Base-by-base conservation (phyloP, 176 grass and related monocot genomes). In the Oryza meridionalis region DNA sequence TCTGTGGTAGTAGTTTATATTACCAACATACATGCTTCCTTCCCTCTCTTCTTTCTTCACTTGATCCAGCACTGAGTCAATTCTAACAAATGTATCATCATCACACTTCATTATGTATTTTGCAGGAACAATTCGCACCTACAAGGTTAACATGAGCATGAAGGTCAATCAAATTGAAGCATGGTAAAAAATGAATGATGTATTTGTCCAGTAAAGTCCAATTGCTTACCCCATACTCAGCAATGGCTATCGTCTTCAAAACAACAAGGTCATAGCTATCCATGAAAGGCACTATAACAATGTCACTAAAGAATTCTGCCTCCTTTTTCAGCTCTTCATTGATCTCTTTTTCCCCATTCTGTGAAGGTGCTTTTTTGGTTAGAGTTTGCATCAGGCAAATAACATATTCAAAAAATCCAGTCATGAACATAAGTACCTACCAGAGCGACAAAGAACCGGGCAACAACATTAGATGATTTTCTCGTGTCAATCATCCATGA, bases 61-160 rank as follows among this genome's bases (percentile, higher is more conserved):
- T 88, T 90, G 91, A 72, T 90, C 82, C 51, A 94, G n/a, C 33
- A 97, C 89, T 4, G 90, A 82, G 24, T 94, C 82, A 50, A 97
- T 77, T 84, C 91, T 92, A 66, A 97, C 80, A 11, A 94, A 97
- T 31, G 92, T 97, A 68, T 97, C 92, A 65, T 97, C 94, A 35
- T 94, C 94, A 16, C 90, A 97, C 50, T 94, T 97, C 94, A 97
- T 97, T 79, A 97, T 85, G 73, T 97, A 77, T 40, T 94, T 97
- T 14, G 91, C 94, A 75, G 85, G 89, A 69, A 94, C 73, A 63
- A 88, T 80, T 66, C 68, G 84, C 77, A 90, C 90, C 94, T 94
- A 45, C 10, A 74, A 76, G 14, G 78, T 42, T 25, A 76, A 45
- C 65, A 79, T 73, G 17, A 83, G 65, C 40, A 81, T n/a, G 14